phyloP scores from a whole-genome alignment of 225 moss, liverwort and hornwort genomes.

The Physcomitrium patens region DNA sequence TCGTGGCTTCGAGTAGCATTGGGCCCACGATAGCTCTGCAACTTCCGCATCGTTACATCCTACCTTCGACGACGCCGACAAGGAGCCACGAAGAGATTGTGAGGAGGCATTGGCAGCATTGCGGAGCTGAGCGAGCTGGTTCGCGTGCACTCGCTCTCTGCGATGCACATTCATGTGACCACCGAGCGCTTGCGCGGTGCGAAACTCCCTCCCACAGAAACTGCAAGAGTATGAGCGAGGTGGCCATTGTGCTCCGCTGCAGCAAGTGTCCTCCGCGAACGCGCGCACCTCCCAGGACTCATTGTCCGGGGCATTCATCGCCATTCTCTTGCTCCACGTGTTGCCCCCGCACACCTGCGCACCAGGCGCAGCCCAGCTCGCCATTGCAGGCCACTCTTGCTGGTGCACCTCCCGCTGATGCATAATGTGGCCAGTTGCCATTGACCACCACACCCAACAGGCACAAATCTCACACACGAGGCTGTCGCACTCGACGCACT shows the following conservation, averaged over 20 bases:
- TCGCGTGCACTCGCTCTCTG: constrained; percentile 72
- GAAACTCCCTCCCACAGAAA: constrained; percentile 80
- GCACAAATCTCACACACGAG: constrained; percentile 15
- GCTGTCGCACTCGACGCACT: too few species aligned
- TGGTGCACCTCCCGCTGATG: constrained; percentile 25
- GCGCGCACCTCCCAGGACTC: constrained; percentile 78
- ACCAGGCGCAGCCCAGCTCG: constrained; percentile 16
- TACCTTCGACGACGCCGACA: constrained; percentile 1
- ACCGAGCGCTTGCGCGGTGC: constrained; percentile 84
- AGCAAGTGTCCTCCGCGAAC: constrained; percentile 75
- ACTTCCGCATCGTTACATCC: background rate
- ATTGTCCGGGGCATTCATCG: constrained; percentile 22
- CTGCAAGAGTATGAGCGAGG: constrained; percentile 85
- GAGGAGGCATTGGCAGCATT: constrained; percentile 6
- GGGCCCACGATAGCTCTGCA: constrained; percentile 14
- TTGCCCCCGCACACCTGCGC: constrained; percentile 27
- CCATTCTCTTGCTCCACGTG: constrained; percentile 45
- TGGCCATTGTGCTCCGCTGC: constrained; percentile 73
- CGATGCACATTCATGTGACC: constrained; percentile 93
- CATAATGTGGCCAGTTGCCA: constrained; percentile 44
- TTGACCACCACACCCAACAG: background rate
- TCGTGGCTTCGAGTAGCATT: background rate
- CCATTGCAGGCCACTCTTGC: constrained; percentile 37
- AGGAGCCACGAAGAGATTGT: background rate
- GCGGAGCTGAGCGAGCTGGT: constrained; percentile 61